These are phyloP conservation scores for Chaetomiaceae sp. DNA, from an alignment of 2,329 filamentous ascomycete genomes.

Conservation along the genomic window DNA sequence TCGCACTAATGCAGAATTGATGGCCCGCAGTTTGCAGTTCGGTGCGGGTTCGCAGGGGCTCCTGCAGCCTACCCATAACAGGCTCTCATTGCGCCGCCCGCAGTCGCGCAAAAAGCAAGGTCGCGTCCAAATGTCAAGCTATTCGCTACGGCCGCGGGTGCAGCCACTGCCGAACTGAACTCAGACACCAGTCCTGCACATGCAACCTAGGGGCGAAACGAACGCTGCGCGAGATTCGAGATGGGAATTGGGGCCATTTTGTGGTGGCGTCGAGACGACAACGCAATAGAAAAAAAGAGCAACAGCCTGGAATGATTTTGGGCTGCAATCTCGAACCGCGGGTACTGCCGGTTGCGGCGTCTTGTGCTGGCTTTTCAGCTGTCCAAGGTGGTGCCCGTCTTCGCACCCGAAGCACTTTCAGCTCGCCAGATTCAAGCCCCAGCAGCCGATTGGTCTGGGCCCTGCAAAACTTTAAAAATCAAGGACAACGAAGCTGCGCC, in stretches of 20 bases:
- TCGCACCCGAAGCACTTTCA: slow-evolving; percentile 5
- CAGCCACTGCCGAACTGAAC: slow-evolving; percentile 1
- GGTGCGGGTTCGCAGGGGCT: neutral
- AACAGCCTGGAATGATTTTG: neutral
- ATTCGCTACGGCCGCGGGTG: too few relatives aligned
- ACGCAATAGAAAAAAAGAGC: neutral
- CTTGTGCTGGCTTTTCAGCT: slow-evolving; percentile 13
- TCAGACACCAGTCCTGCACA: neutral
- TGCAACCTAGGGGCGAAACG: too few relatives aligned
- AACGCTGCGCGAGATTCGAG: too few relatives aligned
- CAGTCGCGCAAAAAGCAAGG: too few relatives aligned
- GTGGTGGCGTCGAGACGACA: neutral
- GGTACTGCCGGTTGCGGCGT: neutral
- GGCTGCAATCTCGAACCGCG: neutral
- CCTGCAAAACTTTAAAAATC: neutral
- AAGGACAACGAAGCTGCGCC: neutral
- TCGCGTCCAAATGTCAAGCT: too few relatives aligned
- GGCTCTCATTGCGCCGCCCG: too few relatives aligned
- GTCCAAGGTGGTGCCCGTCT: slow-evolving; percentile 7
- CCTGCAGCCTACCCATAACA: neutral
- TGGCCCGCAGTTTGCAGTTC: neutral
- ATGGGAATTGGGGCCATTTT: neutral
- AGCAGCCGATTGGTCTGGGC: slow-evolving; percentile 6
- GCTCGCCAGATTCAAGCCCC: slow-evolving; percentile 1
- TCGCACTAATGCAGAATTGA: too few relatives aligned